Conservation (phyloP, 331 rosid species). For the Rhamnella rubrinervis region DNA sequence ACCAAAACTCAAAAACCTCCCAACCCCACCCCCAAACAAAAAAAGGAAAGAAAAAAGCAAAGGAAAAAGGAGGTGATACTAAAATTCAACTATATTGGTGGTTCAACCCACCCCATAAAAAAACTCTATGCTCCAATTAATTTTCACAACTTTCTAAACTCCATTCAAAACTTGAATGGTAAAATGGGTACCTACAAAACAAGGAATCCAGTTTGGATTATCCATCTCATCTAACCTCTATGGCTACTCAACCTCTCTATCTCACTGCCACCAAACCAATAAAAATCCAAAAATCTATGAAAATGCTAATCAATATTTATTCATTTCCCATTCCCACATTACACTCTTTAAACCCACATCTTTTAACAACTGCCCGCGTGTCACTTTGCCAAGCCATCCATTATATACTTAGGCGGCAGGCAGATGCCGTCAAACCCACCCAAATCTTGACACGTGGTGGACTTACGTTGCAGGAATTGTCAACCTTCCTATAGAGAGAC, state of each 20-base stretch:
- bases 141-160: constrained; percentile 2
- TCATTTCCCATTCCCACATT: not conserved
- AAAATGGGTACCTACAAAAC: constrained; percentile 30
- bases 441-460: constrained; percentile 41
- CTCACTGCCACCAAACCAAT: constrained; percentile 38
- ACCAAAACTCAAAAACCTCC: not conserved
- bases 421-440: constrained; percentile 30
- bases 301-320: too few species aligned
- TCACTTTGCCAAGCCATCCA: constrained; percentile 20
- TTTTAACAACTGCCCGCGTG: constrained; percentile 37
- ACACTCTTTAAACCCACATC: constrained; percentile 1
- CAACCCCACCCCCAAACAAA: too few species aligned
- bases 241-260: constrained; percentile 21
- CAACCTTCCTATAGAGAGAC: constrained; percentile 31
- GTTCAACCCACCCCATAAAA: constrained; percentile 60
- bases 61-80: constrained; percentile 18
- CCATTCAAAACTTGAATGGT: constrained; percentile 2
- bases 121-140: constrained; percentile 20
- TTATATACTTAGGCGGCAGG: constrained; percentile 18
- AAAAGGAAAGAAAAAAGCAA: too few species aligned
- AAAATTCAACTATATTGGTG: constrained; percentile 63
- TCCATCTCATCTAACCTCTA: constrained; percentile 36
- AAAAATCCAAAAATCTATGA: constrained; percentile 8
- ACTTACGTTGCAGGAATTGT: constrained; percentile 42
- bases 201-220: constrained; percentile 38